Base-by-base conservation (phyloP, 768 basidiomycete genomes). In the Serendipita indica region DNA sequence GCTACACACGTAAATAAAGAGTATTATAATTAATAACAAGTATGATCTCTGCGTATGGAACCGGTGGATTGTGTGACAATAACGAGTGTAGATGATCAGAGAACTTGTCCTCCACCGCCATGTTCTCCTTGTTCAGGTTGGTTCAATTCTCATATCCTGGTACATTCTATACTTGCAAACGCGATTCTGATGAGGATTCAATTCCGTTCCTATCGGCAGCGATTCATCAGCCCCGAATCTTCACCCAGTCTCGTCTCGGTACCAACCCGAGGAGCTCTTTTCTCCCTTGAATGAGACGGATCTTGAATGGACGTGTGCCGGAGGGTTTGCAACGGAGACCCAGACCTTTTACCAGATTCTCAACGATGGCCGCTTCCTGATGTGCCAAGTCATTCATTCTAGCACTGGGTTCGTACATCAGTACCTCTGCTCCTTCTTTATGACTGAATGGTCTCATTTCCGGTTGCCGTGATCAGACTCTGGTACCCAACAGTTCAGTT, bases 401-500 rank as follows among this genome's bases (percentile, higher is more conserved):
- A 76, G 85, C 28, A 78, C 90, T 57, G 93, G 92, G 92, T 92
- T 65, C 68, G 88, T 75, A 33, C 33, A 49, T 35, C 45, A 59
- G 22, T 39, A 46, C 3, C 64, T 41, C 60, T 43, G 62, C 27
- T 60, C 32, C n/a, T n/a, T n/a, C n/a, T n/a, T n/a, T n/a, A 33
- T n/a, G 33, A 61, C 27, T 33, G 28, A 59, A 33, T 58, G 60
- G 63, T 57, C 64, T 60, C 4, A 52, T 27, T 33, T 7, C 41
- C 12, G n/a, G 14, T 27, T 13, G 28, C 33, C 28, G 63, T 54
- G 39, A n/a, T n/a, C 65, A 94, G 92, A 22, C 69, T 97, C 61
- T 92, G 93, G 82, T 93, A 87, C 67, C 92, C 96, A 2, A 89
- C 85, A 30, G 83, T 94, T 65, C 94, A 99, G 70, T 89, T 97